These are phyloP conservation scores for Ophiocordyceps sinensis DNA, from an alignment of 2,329 filamentous ascomycete genomes.

Conservation along the genomic window DNA sequence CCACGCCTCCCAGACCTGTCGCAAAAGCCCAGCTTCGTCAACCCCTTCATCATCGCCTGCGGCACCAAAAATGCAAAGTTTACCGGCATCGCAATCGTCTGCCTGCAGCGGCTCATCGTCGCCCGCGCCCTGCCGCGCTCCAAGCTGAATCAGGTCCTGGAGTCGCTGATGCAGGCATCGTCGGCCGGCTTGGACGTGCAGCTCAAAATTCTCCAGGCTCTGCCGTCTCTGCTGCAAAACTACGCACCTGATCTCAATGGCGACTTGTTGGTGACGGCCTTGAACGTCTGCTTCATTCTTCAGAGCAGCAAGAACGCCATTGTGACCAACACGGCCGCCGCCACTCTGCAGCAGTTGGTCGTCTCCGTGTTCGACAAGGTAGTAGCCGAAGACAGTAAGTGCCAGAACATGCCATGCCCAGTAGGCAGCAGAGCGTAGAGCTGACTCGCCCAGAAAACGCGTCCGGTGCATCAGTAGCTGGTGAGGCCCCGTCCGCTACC, in stretches of 20 bases:
- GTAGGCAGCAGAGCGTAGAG: neutral
- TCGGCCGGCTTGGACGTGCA: slow-evolving; percentile 77
- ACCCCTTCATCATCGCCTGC: slow-evolving; percentile 89
- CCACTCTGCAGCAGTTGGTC: slow-evolving; percentile 89
- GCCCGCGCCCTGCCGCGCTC: slow-evolving; percentile 64
- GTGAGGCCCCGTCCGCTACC: slow-evolving; percentile 53
- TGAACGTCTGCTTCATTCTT: slow-evolving; percentile 85
- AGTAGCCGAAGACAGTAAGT: slow-evolving; percentile 61
- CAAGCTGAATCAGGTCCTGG: slow-evolving; percentile 72
- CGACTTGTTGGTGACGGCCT: slow-evolving; percentile 62
- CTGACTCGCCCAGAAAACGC: slow-evolving; percentile 20
- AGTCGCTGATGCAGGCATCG: slow-evolving; percentile 75
- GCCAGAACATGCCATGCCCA: neutral
- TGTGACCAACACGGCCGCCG: slow-evolving; percentile 88
- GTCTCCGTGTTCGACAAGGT: slow-evolving; percentile 92
- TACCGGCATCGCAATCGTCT: slow-evolving; percentile 73
- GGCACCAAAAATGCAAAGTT: slow-evolving; percentile 82
- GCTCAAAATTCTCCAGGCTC: slow-evolving; percentile 83
- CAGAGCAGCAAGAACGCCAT: slow-evolving; percentile 87
- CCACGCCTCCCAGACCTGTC: slow-evolving; percentile 52
- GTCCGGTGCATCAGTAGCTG: slow-evolving; percentile 41
- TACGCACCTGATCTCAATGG: slow-evolving; percentile 72
- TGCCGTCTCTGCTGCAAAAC: slow-evolving; percentile 81
- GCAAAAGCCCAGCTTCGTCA: slow-evolving; percentile 69
- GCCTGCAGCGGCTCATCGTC: slow-evolving; percentile 77